Conservation (phyloP, 176 grass and related monocot genomes). For the maize (Zea mays) region DNA sequence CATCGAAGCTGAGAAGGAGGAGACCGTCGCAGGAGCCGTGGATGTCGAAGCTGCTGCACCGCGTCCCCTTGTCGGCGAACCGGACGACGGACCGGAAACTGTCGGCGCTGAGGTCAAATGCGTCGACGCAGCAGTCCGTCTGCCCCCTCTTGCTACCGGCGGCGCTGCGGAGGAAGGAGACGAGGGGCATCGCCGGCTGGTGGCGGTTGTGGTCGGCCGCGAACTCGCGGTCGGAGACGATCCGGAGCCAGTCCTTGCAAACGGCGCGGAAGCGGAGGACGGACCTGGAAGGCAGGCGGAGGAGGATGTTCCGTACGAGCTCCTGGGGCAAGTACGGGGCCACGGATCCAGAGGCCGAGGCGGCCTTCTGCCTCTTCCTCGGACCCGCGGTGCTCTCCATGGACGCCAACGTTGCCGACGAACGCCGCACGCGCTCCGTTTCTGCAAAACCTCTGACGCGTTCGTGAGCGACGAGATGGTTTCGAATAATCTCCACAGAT, state of each 20-base stretch:
- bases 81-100: neutral
- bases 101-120: conserved; percentile 22
- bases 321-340: neutral
- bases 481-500: neutral
- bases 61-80: neutral
- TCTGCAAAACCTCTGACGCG: conserved; percentile 2
- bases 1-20: neutral
- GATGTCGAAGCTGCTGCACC: neutral
- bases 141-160: neutral
- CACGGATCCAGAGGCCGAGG: neutral
- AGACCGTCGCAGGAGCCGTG: conserved; percentile 30
- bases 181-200: neutral
- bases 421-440: neutral
- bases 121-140: neutral
- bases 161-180: conserved; percentile 8
- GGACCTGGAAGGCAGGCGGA: conserved; percentile 10
- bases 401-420: neutral
- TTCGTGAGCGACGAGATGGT: neutral
- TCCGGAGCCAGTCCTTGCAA: neutral
- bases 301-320: conserved; percentile 31
- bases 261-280: conserved; percentile 22
- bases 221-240: conserved; percentile 7
- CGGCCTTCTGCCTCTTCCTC: neutral
- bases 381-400: neutral
- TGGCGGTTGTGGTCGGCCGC: conserved; percentile 9